Evolutionary conservation across 2,329 filamentous ascomycete species (phyloP).

Genomic region (Colletotrichum sojae): DNA sequence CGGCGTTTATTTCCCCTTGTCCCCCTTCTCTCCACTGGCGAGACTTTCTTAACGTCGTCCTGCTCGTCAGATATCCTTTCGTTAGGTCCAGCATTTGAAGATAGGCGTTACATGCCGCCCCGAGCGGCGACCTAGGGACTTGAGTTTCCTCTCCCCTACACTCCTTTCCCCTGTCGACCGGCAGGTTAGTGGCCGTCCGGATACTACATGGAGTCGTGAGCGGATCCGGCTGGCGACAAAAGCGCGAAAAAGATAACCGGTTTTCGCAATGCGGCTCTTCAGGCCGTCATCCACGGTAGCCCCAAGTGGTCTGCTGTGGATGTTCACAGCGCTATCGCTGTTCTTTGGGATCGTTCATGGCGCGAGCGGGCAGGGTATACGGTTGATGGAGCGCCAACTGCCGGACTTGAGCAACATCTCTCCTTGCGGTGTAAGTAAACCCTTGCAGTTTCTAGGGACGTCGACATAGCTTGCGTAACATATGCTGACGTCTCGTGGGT

Average conservation of each 20-base stretch:
- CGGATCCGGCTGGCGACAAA: neutral
- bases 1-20: constrained; percentile 6
- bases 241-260: neutral
- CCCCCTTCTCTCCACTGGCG: neutral
- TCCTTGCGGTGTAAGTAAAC: constrained; percentile 26
- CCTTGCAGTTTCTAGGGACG: no score
- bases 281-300: constrained; percentile 1
- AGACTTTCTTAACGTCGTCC: neutral
- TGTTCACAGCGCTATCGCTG: neutral
- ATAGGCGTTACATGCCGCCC: constrained; percentile 14
- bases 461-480: neutral
- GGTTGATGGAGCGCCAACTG: constrained; percentile 22
- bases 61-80: neutral
- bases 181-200: no score
- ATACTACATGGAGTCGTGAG: constrained; percentile 28
- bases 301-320: constrained; percentile 15
- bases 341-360: neutral
- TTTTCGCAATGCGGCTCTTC: constrained; percentile 8
- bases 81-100: neutral
- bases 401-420: constrained; percentile 34
- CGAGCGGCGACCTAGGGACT: constrained; percentile 22
- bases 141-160: neutral
- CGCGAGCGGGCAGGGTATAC: neutral
- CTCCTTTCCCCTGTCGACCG: neutral
- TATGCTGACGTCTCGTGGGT: neutral